A percentile compares a stretch with the other conserved stretches of the same genome.
Evolutionary conservation across 2,329 filamentous ascomycete genomes (phyloP).

Genomic region (Fusarium hostae): DNA sequence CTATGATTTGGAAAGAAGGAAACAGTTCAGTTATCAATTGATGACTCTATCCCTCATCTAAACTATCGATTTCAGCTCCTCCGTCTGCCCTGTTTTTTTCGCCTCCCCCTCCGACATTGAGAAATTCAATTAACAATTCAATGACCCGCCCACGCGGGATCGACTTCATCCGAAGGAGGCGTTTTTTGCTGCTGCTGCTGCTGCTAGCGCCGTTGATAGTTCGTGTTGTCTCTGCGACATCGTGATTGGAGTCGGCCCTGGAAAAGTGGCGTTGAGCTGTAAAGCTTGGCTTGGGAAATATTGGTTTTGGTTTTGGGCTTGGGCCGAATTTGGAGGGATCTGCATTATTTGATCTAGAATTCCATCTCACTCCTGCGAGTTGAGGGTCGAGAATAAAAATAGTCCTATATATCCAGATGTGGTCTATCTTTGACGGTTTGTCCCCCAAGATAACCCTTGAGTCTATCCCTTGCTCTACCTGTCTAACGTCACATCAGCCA

Average conservation of each 20-base stretch:
- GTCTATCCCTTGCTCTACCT: constrained; percentile 1
- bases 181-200: constrained; percentile 7
- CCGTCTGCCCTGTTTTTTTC: constrained; percentile 12
- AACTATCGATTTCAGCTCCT: constrained; percentile 20
- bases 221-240: constrained; percentile 2
- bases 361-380: constrained; percentile 8
- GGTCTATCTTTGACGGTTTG: background rate
- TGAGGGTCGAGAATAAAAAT: background rate
- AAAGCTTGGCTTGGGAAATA: constrained; percentile 22
- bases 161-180: constrained; percentile 23
- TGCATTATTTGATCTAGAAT: constrained; percentile 17
- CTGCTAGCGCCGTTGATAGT: constrained; percentile 36
- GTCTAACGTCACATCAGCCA: constrained; percentile 1
- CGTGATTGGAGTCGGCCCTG: constrained; percentile 36
- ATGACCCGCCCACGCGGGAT: constrained; percentile 19
- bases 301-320: background rate
- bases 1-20: background rate
- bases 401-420: background rate
- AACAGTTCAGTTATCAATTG: constrained; percentile 10
- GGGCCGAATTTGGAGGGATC: background rate
- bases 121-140: constrained; percentile 31
- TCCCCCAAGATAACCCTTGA: background rate
- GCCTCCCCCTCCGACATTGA: constrained; percentile 11
- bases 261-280: constrained; percentile 35
- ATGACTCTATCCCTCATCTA: constrained; percentile 13